A percentile compares a stretch with the other conserved stretches of the same genome.
These are phyloP conservation scores for Yamadazyma scolyti DNA, from an alignment of 805 yeast genomes.

Conservation along the genomic window DNA sequence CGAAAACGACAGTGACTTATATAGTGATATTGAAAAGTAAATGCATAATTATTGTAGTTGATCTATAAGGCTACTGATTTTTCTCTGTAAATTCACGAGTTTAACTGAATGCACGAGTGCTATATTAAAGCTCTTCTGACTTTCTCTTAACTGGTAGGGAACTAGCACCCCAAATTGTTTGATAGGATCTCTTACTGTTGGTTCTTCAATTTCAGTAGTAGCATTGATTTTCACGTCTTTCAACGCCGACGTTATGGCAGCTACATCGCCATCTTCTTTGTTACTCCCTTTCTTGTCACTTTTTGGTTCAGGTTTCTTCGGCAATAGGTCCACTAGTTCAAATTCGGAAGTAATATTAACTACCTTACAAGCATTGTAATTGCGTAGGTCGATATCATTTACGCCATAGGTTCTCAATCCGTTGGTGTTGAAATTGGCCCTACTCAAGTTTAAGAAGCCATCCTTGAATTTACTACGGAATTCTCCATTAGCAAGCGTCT, in stretches of 20 bases:
- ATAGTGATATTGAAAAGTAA: slow-evolving; percentile 23
- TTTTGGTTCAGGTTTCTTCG: background rate
- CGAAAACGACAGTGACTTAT: slow-evolving; percentile 50
- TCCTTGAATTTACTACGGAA: slow-evolving; percentile 19
- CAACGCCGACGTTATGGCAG: too few species aligned
- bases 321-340: slow-evolving; percentile 3
- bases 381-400: slow-evolving; percentile 39
- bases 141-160: slow-evolving; percentile 9
- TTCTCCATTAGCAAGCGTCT: slow-evolving; percentile 16
- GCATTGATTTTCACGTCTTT: too few species aligned
- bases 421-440: slow-evolving; percentile 41
- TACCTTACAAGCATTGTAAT: slow-evolving; percentile 21
- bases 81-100: slow-evolving; percentile 16
- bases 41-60: slow-evolving; percentile 6
- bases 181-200: slow-evolving; percentile 29
- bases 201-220: background rate
- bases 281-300: background rate
- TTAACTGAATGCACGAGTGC: slow-evolving; percentile 25
- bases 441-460: slow-evolving; percentile 40
- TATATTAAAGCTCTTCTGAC: slow-evolving; percentile 19
- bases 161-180: slow-evolving; percentile 48
- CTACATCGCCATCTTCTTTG: background rate
- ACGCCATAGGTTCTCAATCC: slow-evolving; percentile 30
- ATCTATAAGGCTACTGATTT: slow-evolving; percentile 15
- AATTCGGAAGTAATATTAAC: slow-evolving; percentile 8